Base-by-base conservation (phyloP, 805 yeast species). In the Cyberlindnera maclurae region DNA sequence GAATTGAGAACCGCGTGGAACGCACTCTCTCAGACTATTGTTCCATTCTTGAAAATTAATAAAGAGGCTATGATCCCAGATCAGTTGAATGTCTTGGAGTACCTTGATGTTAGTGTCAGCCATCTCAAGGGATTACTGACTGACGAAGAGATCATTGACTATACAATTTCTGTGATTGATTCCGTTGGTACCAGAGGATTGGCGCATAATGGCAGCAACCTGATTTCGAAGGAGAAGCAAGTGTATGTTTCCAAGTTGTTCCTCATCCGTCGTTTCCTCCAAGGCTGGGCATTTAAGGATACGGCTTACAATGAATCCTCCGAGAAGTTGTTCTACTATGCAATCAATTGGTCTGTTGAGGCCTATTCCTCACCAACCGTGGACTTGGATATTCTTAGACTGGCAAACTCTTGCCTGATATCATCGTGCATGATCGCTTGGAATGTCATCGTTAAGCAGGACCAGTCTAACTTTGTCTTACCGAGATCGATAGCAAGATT, bases 161-260 rank as follows among this genome's bases (percentile, higher is more conserved):
- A 67, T 40, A 64, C 72, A 10, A 58, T 68, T 27, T 54, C 53
- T 5, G 70, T 79, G 57, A 62, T 78, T 33, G 72, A 73, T 36
- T 56, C 79, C 1, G 66, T 78, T 40, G 79, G 82, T 3, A 57
- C 62, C n/a, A 60, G 80, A 50, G 83, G 82, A 3, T 55, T 76
- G 30, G 27, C 12, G 1, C 31, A 36, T 26, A 39, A 37, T 42
- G 41, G 38, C 42, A 43, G 34, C 5, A 41, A 40, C 8, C 68
- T 35, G n/a, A 41, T 41, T 9, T 38, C 46, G 3, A 53, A 54
- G 29, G 72, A 67, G 42, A 55, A 66, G 15, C 74, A 75, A 41
- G 79, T 79, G 38, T 77, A 79, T 46, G 67, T 77, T 30, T 65
- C 76, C 12, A 82, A 82, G 51, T 63, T 83, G 41, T 58, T 82